Percentiles rank a stretch among this genome's conserved stretches.
These are phyloP conservation scores for Hypoxylon perforatum DNA, from an alignment of 495 filamentous ascomycete species.

Conservation along the genomic window DNA sequence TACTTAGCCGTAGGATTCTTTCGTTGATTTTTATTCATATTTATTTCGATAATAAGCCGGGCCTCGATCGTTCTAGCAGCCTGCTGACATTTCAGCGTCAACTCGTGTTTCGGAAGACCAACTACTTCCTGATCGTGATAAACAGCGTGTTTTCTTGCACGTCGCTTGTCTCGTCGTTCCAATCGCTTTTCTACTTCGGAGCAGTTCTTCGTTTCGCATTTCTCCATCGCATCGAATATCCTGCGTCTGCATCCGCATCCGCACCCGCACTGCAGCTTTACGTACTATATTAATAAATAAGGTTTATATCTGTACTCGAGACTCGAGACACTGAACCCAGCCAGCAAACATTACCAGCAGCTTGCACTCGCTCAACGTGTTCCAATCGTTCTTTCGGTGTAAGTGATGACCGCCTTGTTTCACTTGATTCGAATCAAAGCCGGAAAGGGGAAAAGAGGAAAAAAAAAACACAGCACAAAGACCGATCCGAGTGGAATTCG, in stretches of 20 bases:
- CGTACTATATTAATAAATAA: slow-evolving; percentile 44
- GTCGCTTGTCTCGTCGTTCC: slow-evolving; percentile 24
- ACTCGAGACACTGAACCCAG: not conserved
- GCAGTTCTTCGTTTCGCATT: slow-evolving; percentile 31
- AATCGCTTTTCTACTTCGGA: slow-evolving; percentile 24
- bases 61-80: slow-evolving; percentile 32
- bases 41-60: slow-evolving; percentile 19
- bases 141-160: slow-evolving; percentile 29
- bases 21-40: slow-evolving; percentile 27
- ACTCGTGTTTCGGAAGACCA: slow-evolving; percentile 35
- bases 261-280: slow-evolving; percentile 29
- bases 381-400: slow-evolving; percentile 25
- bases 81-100: slow-evolving; percentile 23
- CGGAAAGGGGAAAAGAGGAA: no score
- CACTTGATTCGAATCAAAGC: slow-evolving; percentile 16
- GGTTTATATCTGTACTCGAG: slow-evolving; percentile 28
- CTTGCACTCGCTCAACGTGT: slow-evolving; percentile 4
- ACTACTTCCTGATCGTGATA: slow-evolving; percentile 24
- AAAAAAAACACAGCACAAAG: slow-evolving; percentile 5
- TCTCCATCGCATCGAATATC: slow-evolving; percentile 26
- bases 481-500: slow-evolving; percentile 2
- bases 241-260: not conserved
- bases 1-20: slow-evolving; percentile 28
- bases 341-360: slow-evolving; percentile 30
- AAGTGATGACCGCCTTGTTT: slow-evolving; percentile 33